These are phyloP conservation scores for Brassica cretica DNA, from an alignment of 345 rosid species.

Conservation along the genomic window DNA sequence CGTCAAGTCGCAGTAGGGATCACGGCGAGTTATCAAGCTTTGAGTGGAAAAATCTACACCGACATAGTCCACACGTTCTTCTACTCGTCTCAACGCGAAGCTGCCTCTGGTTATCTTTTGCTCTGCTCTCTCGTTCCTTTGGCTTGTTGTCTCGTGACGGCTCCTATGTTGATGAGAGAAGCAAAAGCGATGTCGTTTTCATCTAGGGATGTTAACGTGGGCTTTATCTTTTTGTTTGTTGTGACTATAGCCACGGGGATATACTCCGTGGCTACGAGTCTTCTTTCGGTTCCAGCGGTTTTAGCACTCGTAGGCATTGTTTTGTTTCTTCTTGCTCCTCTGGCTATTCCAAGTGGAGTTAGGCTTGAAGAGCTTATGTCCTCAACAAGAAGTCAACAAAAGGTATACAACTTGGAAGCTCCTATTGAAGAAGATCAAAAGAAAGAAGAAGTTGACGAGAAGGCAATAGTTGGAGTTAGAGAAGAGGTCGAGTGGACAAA, in stretches of 20 bases:
- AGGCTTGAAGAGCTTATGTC: slow-evolving; percentile 14
- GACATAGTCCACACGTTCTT: slow-evolving; percentile 50
- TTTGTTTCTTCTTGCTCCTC: slow-evolving; percentile 52
- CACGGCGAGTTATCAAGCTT: slow-evolving; percentile 69
- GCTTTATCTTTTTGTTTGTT: slow-evolving; percentile 48
- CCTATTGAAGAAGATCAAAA: slow-evolving; percentile 20
- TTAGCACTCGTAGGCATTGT: slow-evolving; percentile 48
- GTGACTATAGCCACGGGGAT: slow-evolving; percentile 67
- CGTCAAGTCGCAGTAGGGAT: slow-evolving; percentile 76
- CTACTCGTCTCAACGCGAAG: slow-evolving; percentile 35
- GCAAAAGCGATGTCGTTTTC: background rate
- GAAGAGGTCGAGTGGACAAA: slow-evolving; percentile 70
- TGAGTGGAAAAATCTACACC: slow-evolving; percentile 79
- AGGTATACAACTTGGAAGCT: slow-evolving; percentile 42
- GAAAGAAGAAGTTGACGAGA: slow-evolving; percentile 11
- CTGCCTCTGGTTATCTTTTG: slow-evolving; percentile 59
- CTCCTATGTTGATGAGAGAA: slow-evolving; percentile 46
- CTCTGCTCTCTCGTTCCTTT: slow-evolving; percentile 64
- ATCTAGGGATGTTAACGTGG: slow-evolving; percentile 19
- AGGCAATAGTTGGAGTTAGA: slow-evolving; percentile 28
- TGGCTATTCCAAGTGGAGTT: slow-evolving; percentile 47
- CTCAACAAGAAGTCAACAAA: slow-evolving; percentile 7
- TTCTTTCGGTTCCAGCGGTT: slow-evolving; percentile 42
- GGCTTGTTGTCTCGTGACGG: slow-evolving; percentile 39
- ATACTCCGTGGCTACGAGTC: slow-evolving; percentile 63